phyloP scores from a whole-genome alignment of 768 basidiomycete species.

The Thelephora aurantiotincta region DNA sequence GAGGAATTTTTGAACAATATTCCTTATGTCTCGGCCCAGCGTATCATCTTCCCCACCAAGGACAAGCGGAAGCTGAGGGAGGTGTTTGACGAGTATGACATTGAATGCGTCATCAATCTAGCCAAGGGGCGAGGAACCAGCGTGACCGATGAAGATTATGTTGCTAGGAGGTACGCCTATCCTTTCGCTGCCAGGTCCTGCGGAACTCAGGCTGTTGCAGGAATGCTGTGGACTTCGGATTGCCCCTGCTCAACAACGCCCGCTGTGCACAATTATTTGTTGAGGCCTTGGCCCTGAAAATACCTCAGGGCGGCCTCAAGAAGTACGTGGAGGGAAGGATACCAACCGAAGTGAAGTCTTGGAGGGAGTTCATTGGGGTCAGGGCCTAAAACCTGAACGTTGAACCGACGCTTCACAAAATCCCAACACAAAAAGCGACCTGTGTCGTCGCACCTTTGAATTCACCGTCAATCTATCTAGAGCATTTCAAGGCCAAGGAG shows the following conservation, averaged over 20 bases:
- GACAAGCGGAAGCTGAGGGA: conserved; percentile 93
- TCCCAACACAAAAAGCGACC: too few relatives aligned
- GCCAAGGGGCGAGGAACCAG: conserved; percentile 64
- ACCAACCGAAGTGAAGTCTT: conserved; percentile 84
- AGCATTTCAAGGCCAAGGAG: too few relatives aligned
- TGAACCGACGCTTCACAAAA: too few relatives aligned
- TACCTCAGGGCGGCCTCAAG: conserved; percentile 64
- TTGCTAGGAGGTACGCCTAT: conserved; percentile 64
- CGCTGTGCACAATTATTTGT: conserved; percentile 84
- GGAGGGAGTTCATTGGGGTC: conserved; percentile 78
- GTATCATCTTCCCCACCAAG: conserved; percentile 91
- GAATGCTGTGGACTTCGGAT: conserved; percentile 92
- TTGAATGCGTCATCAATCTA: conserved; percentile 90
- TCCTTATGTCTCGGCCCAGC: conserved; percentile 67
- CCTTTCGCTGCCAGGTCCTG: conserved; percentile 2
- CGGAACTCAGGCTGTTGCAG: conserved; percentile 21
- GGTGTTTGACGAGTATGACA: conserved; percentile 89
- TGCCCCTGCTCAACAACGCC: conserved; percentile 84
- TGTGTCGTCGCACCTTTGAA: too few relatives aligned
- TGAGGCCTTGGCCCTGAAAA: conserved; percentile 73
- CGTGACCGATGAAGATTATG: conserved; percentile 88
- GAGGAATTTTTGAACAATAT: conserved; percentile 72
- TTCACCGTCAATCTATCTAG: too few relatives aligned
- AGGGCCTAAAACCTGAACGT: conserved; percentile 29
- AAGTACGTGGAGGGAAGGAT: conserved; percentile 79